Percentiles rank a stretch among this genome's conserved stretches.
Conservation (phyloP, 352 stramenopile species). For the Pythium pyrilobum region DNA sequence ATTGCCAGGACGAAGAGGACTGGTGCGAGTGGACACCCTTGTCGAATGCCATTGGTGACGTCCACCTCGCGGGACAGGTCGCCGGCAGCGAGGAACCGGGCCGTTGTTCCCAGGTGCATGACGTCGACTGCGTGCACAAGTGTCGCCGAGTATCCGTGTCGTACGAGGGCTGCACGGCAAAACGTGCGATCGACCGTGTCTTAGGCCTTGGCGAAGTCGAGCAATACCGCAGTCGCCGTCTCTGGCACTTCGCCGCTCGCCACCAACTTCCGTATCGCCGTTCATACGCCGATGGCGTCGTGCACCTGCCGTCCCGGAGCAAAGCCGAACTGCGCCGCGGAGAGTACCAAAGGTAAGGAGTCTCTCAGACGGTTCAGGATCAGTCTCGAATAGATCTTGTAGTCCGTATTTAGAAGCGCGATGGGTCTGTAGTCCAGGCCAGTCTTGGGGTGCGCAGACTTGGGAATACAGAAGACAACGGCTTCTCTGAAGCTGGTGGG, state of each 20-base stretch:
- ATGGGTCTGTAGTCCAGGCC: neutral
- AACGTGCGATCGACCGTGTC: neutral
- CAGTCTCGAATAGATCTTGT: neutral
- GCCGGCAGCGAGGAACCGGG: slow-evolving; percentile 9
- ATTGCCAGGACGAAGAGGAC: slow-evolving; percentile 23
- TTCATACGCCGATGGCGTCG: neutral
- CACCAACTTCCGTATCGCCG: neutral
- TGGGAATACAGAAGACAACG: neutral
- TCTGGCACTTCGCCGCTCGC: neutral
- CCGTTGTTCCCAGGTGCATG: neutral
- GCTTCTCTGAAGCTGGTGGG: neutral
- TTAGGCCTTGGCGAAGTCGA: slow-evolving; percentile 8
- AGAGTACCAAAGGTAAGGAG: neutral
- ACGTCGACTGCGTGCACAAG: neutral
- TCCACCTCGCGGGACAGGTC: neutral
- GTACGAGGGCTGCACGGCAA: neutral
- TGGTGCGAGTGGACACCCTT: slow-evolving; percentile 21
- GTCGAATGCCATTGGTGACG: slow-evolving; percentile 16
- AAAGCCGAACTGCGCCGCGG: neutral
- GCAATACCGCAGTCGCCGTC: neutral
- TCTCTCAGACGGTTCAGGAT: neutral
- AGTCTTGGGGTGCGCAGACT: neutral
- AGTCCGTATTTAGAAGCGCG: neutral
- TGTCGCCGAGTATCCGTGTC: neutral
- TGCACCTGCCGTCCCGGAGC: neutral